Conservation (phyloP, 495 filamentous ascomycete species). For the Penicillium manginii region DNA sequence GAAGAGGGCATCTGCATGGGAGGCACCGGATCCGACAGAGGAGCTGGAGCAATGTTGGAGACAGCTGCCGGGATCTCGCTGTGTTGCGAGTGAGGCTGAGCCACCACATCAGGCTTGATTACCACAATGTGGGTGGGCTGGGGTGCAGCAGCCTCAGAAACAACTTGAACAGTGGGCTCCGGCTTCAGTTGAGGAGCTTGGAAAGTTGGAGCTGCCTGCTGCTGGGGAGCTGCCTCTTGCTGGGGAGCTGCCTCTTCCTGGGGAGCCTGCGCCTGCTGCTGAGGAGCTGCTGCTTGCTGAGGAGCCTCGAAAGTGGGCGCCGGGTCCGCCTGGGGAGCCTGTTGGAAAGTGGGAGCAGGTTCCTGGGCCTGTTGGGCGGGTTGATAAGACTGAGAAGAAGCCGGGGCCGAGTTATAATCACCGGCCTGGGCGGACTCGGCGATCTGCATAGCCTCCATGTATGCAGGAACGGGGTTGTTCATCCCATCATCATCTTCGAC, state of each 20-base stretch:
- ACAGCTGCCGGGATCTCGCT: background rate
- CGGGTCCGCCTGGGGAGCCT: slow-evolving; percentile 1
- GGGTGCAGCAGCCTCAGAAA: background rate
- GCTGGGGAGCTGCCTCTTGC: background rate
- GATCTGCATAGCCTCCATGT: slow-evolving; percentile 19
- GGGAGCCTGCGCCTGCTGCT: background rate
- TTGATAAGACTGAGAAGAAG: background rate
- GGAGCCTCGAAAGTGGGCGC: background rate
- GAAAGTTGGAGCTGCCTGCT: background rate
- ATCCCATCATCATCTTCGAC: slow-evolving; percentile 22
- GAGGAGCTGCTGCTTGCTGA: background rate
- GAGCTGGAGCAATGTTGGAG: background rate
- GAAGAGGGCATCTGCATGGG: slow-evolving; percentile 3
- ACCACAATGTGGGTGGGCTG: background rate
- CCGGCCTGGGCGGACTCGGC: slow-evolving; percentile 9
- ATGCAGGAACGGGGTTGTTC: slow-evolving; percentile 18
- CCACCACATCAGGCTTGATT: background rate
- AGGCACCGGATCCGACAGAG: slow-evolving; percentile 7
- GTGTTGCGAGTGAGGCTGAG: background rate
- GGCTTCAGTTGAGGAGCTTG: background rate
- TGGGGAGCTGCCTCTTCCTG: background rate
- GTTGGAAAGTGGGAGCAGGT: slow-evolving; percentile 1
- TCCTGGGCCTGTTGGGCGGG: background rate
- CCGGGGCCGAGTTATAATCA: slow-evolving; percentile 10
- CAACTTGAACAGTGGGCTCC: background rate